Base-by-base conservation (phyloP, 179 eudicot genomes). In the Patellifolia procumbens region DNA sequence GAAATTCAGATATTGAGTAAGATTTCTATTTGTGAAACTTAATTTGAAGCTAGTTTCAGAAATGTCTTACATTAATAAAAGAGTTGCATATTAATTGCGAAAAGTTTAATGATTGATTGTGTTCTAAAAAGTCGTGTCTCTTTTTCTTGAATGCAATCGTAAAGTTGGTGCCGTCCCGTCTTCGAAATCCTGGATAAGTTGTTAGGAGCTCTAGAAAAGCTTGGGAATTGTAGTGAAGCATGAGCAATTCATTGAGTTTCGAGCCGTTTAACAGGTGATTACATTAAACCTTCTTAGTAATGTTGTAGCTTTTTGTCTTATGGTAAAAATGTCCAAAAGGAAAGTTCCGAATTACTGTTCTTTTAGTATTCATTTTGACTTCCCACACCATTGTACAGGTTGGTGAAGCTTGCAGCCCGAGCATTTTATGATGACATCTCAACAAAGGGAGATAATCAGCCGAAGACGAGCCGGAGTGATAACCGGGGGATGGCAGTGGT, bases 401-500 rank as follows among this genome's bases (percentile, higher is more conserved):
- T 95, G 92, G 99, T 95, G 87, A 93, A 88, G 86, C 90, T 95
- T 35, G 83, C 97, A 0, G 99, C 95, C 0, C 87, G 97, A 68
- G 97, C 99, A 19, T 95, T 95, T 70, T 95, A 95, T 24, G 97
- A 95, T 83, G 99, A 95, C 65, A 80, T 88, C 29, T 84, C 94
- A 1, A 87, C 91, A 0, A 94, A 88, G 70, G 97, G 93, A 12
- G 97, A 91, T 48, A 93, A 85, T 83, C 91, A 86, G 80, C 90
- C 88, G 4, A 95, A 87, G 87, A 83, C 85, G n/a, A 89, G 87
- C 29, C 84, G 97, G 31, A 88, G 97, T 60, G 97, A 91, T 75
- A 93, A 93, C 45, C 79, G 97, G 4, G 99, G 99, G 66, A 90
- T 91, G 79, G 99, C 97, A 0, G 99, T 94, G 20, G 92, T 95